phyloP scores from a whole-genome alignment of 305 asterid genomes.

The Fraxinus dipetala region DNA sequence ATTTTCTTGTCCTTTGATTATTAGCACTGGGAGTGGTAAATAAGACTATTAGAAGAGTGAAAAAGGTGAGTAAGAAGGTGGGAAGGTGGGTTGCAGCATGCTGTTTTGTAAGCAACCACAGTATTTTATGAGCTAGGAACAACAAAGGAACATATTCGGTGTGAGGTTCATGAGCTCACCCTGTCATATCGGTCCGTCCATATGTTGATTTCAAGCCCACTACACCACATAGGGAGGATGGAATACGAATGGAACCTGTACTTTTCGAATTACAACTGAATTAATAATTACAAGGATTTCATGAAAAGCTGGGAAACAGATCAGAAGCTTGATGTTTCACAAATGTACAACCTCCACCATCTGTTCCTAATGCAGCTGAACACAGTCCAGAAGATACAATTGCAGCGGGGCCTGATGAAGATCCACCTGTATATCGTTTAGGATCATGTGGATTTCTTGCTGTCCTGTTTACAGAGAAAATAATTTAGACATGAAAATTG shows the following conservation, averaged over 20 bases:
- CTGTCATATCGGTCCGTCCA: slow-evolving; percentile 75
- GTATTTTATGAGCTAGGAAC: slow-evolving; percentile 6
- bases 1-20: not conserved
- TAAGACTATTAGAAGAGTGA: not conserved
- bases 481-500: not conserved
- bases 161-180: slow-evolving; percentile 47
- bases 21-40: slow-evolving; percentile 2
- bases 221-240: slow-evolving; percentile 92
- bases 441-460: slow-evolving; percentile 96
- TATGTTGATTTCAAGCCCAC: slow-evolving; percentile 95
- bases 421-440: slow-evolving; percentile 94
- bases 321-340: slow-evolving; percentile 24
- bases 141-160: slow-evolving; percentile 10
- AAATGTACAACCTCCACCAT: slow-evolving; percentile 91
- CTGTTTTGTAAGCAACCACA: not conserved
- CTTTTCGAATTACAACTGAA: slow-evolving; percentile 26
- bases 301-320: slow-evolving; percentile 14
- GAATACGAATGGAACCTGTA: slow-evolving; percentile 93
- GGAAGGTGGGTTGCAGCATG: not conserved
- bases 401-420: slow-evolving; percentile 98
- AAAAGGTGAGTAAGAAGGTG: slow-evolving; percentile 8
- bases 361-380: slow-evolving; percentile 97
- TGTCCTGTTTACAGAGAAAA: slow-evolving; percentile 55
- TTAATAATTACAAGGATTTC: slow-evolving; percentile 19
- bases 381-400: slow-evolving; percentile 94